Conservation (phyloP, 148 eudicot species). For the Chenopodium quinoa region DNA sequence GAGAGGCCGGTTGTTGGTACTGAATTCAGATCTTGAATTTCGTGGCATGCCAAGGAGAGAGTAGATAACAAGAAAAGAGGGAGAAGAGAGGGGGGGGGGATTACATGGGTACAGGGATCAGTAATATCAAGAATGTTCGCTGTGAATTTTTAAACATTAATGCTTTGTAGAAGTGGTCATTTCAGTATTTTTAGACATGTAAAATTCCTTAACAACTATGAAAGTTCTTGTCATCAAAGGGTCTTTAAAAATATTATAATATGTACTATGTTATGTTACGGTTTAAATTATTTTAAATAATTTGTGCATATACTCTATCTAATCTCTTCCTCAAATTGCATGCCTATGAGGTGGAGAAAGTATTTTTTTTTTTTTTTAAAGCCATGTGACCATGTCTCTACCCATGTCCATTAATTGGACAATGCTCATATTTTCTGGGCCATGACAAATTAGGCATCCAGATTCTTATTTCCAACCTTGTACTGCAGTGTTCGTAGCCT, state of each 20-base stretch:
- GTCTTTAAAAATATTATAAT: not conserved
- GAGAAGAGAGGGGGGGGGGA: not conserved
- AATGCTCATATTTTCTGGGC: not conserved
- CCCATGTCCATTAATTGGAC: not conserved
- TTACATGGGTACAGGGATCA: not conserved
- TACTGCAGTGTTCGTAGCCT: not conserved
- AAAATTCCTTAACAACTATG: not conserved
- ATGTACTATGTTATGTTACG: too few relatives aligned
- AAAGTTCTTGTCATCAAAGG: not conserved
- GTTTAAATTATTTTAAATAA: too few relatives aligned
- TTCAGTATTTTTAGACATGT: not conserved
- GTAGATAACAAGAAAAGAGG: not conserved
- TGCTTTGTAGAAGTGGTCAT: not conserved
- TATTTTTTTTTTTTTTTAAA: too few relatives aligned
- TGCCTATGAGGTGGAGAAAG: too few relatives aligned
- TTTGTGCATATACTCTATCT: too few relatives aligned
- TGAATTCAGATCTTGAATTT: not conserved
- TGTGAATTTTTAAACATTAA: too few relatives aligned
- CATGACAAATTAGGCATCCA: not conserved
- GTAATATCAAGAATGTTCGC: not conserved
- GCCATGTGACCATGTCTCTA: not conserved
- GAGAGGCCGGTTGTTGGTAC: not conserved
- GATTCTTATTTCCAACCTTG: not conserved
- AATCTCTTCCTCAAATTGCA: too few relatives aligned
- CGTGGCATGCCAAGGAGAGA: not conserved